phyloP scores from a whole-genome alignment of 2,329 filamentous ascomycete genomes.

The Colletotrichum sp. region DNA sequence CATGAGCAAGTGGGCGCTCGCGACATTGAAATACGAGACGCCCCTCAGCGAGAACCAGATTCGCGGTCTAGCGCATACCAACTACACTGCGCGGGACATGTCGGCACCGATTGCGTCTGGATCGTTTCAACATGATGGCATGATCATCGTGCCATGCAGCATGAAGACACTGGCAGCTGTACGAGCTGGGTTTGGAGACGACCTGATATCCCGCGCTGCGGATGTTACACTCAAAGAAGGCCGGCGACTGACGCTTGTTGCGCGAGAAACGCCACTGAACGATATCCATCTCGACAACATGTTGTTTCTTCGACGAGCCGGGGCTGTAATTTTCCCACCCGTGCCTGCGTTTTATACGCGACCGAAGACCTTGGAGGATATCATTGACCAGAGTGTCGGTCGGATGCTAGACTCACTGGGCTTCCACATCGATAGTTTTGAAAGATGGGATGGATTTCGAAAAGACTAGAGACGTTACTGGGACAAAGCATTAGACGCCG shows the following conservation, averaged over 20 bases:
- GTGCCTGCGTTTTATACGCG: conserved; percentile 49
- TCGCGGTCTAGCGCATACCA: neutral
- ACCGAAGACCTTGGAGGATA: conserved; percentile 41
- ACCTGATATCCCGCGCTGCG: conserved; percentile 49
- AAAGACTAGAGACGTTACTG: neutral
- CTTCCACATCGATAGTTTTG: conserved; percentile 44
- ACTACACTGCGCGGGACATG: conserved; percentile 43
- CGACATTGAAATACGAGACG: conserved; percentile 50
- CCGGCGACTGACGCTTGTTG: conserved; percentile 41
- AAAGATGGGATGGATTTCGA: conserved; percentile 38
- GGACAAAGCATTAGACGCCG: neutral
- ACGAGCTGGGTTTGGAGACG: conserved; percentile 44
- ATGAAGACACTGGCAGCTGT: conserved; percentile 54
- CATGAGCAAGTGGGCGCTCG: conserved; percentile 52
- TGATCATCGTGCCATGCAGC: conserved; percentile 53
- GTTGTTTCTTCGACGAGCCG: conserved; percentile 39
- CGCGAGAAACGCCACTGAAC: conserved; percentile 50
- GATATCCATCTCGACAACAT: conserved; percentile 54
- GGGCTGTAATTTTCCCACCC: conserved; percentile 49
- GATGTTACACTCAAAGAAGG: conserved; percentile 53
- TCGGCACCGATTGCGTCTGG: conserved; percentile 49
- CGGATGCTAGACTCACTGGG: conserved; percentile 51
- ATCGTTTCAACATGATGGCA: conserved; percentile 46
- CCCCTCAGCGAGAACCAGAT: neutral
- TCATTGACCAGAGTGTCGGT: conserved; percentile 50